phyloP scores from a whole-genome alignment of 2,329 filamentous ascomycete genomes.

The Xylaria sp. region DNA sequence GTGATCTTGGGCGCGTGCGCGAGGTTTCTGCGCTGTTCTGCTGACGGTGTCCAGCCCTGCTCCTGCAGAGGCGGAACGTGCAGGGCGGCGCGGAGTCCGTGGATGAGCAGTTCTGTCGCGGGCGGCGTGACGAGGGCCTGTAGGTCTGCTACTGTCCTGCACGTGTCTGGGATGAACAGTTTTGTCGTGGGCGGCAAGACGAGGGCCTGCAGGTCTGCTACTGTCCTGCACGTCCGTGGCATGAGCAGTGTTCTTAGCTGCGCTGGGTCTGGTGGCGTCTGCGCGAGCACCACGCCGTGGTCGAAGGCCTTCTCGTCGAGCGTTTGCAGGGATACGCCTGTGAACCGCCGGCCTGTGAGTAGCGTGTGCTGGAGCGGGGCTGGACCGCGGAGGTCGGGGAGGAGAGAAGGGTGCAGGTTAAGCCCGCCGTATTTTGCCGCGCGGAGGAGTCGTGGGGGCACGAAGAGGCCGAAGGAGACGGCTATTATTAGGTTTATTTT shows the following conservation, averaged over 20 bases:
- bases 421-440: conserved; percentile 83
- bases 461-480: conserved; percentile 93
- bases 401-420: conserved; percentile 91
- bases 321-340: conserved; percentile 88
- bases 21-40: conserved; percentile 33
- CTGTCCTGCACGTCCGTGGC: conserved; percentile 59
- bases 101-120: conserved; percentile 78
- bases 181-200: conserved; percentile 74
- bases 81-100: conserved; percentile 69
- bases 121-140: conserved; percentile 64
- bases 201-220: conserved; percentile 59
- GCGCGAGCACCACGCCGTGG: conserved; percentile 77
- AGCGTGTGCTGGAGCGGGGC: conserved; percentile 90
- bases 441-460: conserved; percentile 79
- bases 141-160: conserved; percentile 62
- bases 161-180: conserved; percentile 74
- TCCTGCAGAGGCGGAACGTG: conserved; percentile 72
- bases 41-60: conserved; percentile 46
- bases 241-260: conserved; percentile 64
- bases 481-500: conserved; percentile 83
- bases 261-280: conserved; percentile 67
- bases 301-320: conserved; percentile 83
- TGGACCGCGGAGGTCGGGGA: conserved; percentile 87
- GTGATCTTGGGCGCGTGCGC: conserved; percentile 78
- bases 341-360: conserved; percentile 67